These are phyloP conservation scores for Scopulariopsis brevicaulis DNA, from an alignment of 2,329 filamentous ascomycete species.

Conservation along the genomic window DNA sequence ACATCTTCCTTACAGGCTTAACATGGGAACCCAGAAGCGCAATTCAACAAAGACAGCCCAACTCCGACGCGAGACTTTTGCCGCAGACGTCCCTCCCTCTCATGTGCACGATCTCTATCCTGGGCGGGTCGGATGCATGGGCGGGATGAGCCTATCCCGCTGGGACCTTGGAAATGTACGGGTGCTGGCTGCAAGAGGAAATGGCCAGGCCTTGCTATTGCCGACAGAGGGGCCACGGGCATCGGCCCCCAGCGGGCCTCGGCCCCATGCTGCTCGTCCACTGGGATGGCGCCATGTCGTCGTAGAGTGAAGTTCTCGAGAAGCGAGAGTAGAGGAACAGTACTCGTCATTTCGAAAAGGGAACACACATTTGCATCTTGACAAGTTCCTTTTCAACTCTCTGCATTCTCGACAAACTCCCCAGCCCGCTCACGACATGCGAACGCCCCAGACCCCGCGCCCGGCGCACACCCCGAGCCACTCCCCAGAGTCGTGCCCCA, in stretches of 20 bases:
- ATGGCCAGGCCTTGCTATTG: neutral
- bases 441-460: constrained; percentile 70
- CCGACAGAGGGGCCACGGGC: neutral
- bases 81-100: neutral
- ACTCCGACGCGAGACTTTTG: neutral
- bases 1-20: neutral
- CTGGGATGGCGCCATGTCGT: neutral
- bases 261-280: neutral
- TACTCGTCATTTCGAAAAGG: neutral
- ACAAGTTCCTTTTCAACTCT: neutral
- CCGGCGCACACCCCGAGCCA: constrained; percentile 79
- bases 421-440: constrained; percentile 9
- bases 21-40: neutral
- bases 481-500: constrained; percentile 60
- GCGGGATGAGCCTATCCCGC: neutral
- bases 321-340: neutral
- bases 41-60: neutral
- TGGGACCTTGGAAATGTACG: neutral
- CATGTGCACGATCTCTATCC: neutral
- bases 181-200: neutral
- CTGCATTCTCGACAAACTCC: neutral
- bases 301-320: neutral
- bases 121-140: neutral
- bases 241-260: neutral
- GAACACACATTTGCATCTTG: neutral